Evolutionary conservation across 1,284 basidiomycete species (phyloP), one percentile per base, ranked within the genome.

Genomic region (Fomitopsis schrenkii): DNA sequence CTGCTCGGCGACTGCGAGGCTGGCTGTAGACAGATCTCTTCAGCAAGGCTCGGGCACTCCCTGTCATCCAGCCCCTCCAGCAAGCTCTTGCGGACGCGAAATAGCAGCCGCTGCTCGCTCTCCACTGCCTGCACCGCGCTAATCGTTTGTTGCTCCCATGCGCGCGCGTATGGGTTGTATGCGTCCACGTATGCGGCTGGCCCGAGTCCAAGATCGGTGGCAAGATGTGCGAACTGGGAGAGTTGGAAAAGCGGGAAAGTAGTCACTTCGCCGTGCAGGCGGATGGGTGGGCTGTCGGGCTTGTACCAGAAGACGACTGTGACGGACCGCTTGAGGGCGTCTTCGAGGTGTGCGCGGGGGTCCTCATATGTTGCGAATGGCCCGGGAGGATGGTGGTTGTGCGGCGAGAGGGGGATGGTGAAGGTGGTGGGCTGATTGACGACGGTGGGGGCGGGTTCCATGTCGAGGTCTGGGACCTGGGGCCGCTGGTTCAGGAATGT

Each of bases 251-350:
- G 79, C 0, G 87, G 87, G 65, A 88, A 89, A 0, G 84, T 85
- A 0, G 83, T 74, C 48, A 88, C 77, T 63, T 81, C 81, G 62
- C 83, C 81, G 19, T 82, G 81, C 19, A 89, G 74, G 2, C 87
- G 80, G 45, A 89, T 78, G 3, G 87, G 87, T 57, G 83, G 80
- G n/a, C 74, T 76, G 63, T 80, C 79, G 15, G 82, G 75, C 87
- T 85, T 83, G 74, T 87, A 86, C 86, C 87, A 88, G 61, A 88
- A 82, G 48, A 88, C 80, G 60, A 88, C 78, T 1, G 84, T 88
- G 8, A 87, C 78, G 7, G 85, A 83, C 36, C 72, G 70, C 61
- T 71, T 73, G 45, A 71, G 66, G 10, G 71, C 67, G 57, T 73
- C 71, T 46, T 72, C 68, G 40, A 74, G 62, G 45, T 68, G 67